Evolutionary conservation across 1,284 basidiomycete species (phyloP), one percentile per base, ranked within the genome.

Genomic region (Cryptococcus amylolentus): DNA sequence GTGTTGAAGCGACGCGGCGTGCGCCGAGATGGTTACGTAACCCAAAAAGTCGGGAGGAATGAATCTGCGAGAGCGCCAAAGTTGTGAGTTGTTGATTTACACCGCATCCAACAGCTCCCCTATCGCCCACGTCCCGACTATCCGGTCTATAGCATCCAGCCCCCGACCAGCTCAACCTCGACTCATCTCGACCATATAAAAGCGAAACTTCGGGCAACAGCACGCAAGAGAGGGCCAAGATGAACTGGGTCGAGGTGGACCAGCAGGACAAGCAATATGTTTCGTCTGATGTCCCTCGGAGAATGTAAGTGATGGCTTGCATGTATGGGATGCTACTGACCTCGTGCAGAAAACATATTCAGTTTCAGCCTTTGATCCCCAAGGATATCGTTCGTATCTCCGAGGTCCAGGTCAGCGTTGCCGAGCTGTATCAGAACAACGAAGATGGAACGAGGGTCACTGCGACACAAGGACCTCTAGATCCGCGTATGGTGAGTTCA

Each of bases 341-440:
- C 43, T 47, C 23, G 27, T 52, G 0, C 16, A 95, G 92, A 66
- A 95, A 95, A 80, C 86, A 90, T 72, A 84, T 98, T 46, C 94
- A 96, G 80, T 97, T 97, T 78, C 89, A 89, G 72, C 84, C 94
- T 46, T 81, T 97, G 65, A 90, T 88, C 72, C 86, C 90, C 38
- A 92, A 95, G 76, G 91, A 96, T 70, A 89, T 93, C 10, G 94
- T 96, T 64, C 89, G 88, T 70, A 84, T 96, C 58, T 88, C 93
- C 14, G 93, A 98, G 76, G 95, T 93, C 66, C 91, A 97, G 77
- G 88, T 95, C 61, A 93, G 89, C 26, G 88, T 91, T 74, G 83
- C 89, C 28, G 92, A 95, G 73, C 79, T 97, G 52, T 97, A 96
- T 77, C 90, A 70, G 52, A 71, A 75, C 52, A 88, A 52, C 52